Conservation (phyloP, 179 eudicot genomes). For the Silene coronaria region DNA sequence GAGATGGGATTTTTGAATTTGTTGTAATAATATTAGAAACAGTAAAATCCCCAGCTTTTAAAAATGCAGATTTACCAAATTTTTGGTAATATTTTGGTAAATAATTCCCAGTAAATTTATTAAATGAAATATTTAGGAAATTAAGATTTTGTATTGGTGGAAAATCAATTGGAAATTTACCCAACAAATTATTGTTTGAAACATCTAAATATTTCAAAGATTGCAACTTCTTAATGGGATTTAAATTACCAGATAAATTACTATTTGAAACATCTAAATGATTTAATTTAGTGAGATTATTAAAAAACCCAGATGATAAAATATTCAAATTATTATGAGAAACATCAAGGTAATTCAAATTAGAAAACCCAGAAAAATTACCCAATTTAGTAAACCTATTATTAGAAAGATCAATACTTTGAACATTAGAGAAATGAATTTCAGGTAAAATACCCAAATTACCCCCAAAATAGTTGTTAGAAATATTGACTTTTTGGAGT, state of each 20-base stretch:
- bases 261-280: slow-evolving; percentile 57
- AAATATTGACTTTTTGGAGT: slow-evolving; percentile 41
- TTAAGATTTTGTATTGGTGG: slow-evolving; percentile 42
- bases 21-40: slow-evolving; percentile 7
- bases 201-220: slow-evolving; percentile 49
- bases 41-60: slow-evolving; percentile 46
- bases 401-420: slow-evolving; percentile 42
- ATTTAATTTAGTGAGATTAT: slow-evolving; percentile 42
- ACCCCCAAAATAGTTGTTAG: slow-evolving; percentile 63
- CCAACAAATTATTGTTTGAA: slow-evolving; percentile 51
- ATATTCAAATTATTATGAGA: slow-evolving; percentile 50
- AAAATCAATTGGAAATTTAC: slow-evolving; percentile 61
- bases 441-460: slow-evolving; percentile 28
- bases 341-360: slow-evolving; percentile 50
- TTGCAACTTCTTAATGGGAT: slow-evolving; percentile 35
- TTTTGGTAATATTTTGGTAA: slow-evolving; percentile 14
- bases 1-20: slow-evolving; percentile 27
- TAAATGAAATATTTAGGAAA: slow-evolving; percentile 68
- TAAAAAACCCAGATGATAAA: slow-evolving; percentile 43
- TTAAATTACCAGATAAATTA: slow-evolving; percentile 47
- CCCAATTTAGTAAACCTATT: slow-evolving; percentile 64
- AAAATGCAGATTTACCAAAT: slow-evolving; percentile 58
- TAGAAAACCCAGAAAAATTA: slow-evolving; percentile 38
- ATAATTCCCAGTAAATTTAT: slow-evolving; percentile 51
- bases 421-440: slow-evolving; percentile 29